phyloP scores from a whole-genome alignment of 805 yeast species.

The Suhomyces prunicola region DNA sequence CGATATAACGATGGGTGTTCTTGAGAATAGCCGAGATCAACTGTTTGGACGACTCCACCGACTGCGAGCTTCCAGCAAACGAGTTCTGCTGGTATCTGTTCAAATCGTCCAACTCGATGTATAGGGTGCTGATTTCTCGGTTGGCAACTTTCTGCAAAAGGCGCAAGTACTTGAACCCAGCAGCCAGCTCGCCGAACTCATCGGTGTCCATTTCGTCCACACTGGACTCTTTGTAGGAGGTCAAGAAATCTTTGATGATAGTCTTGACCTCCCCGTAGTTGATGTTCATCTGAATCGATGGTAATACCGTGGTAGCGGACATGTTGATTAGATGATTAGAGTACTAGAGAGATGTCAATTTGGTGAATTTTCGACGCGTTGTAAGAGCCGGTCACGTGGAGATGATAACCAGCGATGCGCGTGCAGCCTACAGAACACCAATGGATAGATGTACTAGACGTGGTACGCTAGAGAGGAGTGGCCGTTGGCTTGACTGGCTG shows the following conservation, averaged over 20 bases:
- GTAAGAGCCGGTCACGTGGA: neutral
- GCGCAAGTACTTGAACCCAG: slow-evolving; percentile 59
- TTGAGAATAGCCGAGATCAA: slow-evolving; percentile 42
- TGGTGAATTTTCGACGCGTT: neutral
- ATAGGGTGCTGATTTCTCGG: slow-evolving; percentile 66
- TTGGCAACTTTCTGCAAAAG: slow-evolving; percentile 79
- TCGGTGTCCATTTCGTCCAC: slow-evolving; percentile 19
- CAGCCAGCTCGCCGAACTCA: slow-evolving; percentile 8
- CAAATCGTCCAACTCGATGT: slow-evolving; percentile 82
- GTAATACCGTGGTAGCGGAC: slow-evolving; percentile 39
- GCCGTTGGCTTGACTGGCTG: no score
- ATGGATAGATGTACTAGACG: no score
- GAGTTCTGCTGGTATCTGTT: slow-evolving; percentile 59
- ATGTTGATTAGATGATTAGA: slow-evolving; percentile 1
- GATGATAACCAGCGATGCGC: no score
- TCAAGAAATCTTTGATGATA: slow-evolving; percentile 60
- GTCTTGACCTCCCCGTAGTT: slow-evolving; percentile 67
- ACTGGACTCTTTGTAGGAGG: slow-evolving; percentile 54
- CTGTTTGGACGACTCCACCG: slow-evolving; percentile 38
- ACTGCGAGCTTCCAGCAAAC: slow-evolving; percentile 10
- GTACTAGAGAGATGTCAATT: neutral
- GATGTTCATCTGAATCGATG: slow-evolving; percentile 65
- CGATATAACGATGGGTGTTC: slow-evolving; percentile 78
- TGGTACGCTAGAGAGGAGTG: no score
- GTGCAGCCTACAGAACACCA: no score